Conservation (phyloP, 805 yeast genomes). For the Babjeviella inositovora region DNA sequence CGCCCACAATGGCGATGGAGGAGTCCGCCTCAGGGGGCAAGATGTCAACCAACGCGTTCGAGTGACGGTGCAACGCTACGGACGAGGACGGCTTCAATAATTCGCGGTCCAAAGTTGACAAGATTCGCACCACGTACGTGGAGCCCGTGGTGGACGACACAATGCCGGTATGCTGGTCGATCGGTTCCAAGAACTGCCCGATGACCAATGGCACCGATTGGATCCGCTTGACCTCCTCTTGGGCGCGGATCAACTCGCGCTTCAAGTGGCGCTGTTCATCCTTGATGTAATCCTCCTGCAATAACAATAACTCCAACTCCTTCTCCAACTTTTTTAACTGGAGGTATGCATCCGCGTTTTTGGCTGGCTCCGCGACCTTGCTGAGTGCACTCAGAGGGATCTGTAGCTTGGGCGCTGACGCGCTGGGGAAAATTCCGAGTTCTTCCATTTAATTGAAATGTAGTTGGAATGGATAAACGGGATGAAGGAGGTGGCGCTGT, state of each 20-base stretch:
- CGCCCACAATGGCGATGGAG: constrained; percentile 86
- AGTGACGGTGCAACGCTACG: constrained; percentile 96
- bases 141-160: constrained; percentile 97
- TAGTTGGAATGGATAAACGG: too few relatives aligned
- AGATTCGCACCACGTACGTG: constrained; percentile 87
- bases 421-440: constrained; percentile 28
- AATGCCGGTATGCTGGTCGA: constrained; percentile 91
- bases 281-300: constrained; percentile 94
- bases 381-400: constrained; percentile 9
- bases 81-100: constrained; percentile 87
- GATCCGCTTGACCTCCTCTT: constrained; percentile 95
- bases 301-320: constrained; percentile 65
- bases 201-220: constrained; percentile 96
- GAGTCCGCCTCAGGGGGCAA: constrained; percentile 98
- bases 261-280: constrained; percentile 96
- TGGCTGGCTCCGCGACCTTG: constrained; percentile 11
- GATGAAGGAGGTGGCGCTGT: too few relatives aligned
- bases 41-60: constrained; percentile 93
- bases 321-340: constrained; percentile 80
- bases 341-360: constrained; percentile 56
- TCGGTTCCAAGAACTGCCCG: constrained; percentile 96
- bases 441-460: too few relatives aligned
- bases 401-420: constrained; percentile 12
- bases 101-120: constrained; percentile 91
- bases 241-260: constrained; percentile 89